A percentile compares a stretch with the other conserved stretches of the same genome.
Evolutionary conservation across 176 grass and related monocot genomes (phyloP).

Genomic region (Musa itinerans): DNA sequence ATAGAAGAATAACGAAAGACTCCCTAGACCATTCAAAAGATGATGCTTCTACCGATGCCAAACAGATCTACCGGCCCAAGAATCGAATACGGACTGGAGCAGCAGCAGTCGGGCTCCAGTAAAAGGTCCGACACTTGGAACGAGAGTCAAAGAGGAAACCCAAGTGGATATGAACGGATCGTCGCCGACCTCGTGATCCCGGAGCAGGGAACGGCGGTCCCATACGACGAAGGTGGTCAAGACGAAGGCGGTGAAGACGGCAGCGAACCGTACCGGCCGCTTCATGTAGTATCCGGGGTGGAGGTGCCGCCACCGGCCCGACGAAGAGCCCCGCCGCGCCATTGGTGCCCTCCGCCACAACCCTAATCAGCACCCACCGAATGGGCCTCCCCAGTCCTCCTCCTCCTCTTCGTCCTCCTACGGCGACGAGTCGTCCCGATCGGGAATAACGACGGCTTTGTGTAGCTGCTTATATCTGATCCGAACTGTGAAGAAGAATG

Average conservation of each 20-base stretch:
- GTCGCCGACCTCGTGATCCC: slow-evolving; percentile 65
- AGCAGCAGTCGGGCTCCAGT: background rate
- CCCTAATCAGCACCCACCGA: background rate
- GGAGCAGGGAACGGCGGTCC: slow-evolving; percentile 76
- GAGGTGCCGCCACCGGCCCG: slow-evolving; percentile 51
- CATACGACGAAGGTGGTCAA: slow-evolving; percentile 71
- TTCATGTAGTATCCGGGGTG: slow-evolving; percentile 84
- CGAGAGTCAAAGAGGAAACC: background rate
- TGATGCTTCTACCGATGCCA: too few species aligned
- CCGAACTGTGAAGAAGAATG: too few species aligned
- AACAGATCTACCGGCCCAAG: too few species aligned
- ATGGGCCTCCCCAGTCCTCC: too few species aligned
- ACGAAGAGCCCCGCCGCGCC: slow-evolving; percentile 33
- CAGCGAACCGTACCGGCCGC: slow-evolving; percentile 68
- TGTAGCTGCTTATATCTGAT: too few species aligned
- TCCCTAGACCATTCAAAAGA: too few species aligned
- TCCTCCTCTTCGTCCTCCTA: too few species aligned
- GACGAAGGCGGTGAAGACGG: slow-evolving; percentile 82
- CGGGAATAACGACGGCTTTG: too few species aligned
- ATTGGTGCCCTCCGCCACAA: background rate
- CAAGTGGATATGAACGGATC: background rate
- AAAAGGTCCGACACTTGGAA: background rate
- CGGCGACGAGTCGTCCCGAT: too few species aligned
- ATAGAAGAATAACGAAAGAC: too few species aligned
- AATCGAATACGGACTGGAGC: too few species aligned